Evolutionary conservation across 2,329 filamentous ascomycete species (phyloP), one percentile per base, ranked within the genome.

Genomic region (Orbilia blumenaviensis): DNA sequence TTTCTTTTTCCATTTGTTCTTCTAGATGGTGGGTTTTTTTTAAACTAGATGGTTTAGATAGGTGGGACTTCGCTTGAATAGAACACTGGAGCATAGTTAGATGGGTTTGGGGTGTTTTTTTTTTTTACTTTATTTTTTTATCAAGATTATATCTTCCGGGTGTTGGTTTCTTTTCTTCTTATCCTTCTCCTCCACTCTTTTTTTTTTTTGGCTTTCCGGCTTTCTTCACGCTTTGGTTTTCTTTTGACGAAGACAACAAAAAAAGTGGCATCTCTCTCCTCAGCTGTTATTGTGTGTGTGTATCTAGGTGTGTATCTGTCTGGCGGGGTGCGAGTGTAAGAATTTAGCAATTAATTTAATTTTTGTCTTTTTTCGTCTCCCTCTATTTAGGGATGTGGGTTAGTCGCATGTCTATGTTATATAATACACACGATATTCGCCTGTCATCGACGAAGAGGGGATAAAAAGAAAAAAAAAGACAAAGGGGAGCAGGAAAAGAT

Each of bases 51-150:
- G 50, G 46, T 36, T n/a, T 76, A 67, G 63, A 68, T 27, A 41
- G 54, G 56, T 54, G 63, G 62, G 63, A 63, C 27, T 41, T 64
- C 34, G 62, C 16, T 69, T 60, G 25, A n/a, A 67, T 63, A 66
- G 64, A 76, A 61, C 34, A 48, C 48, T 38, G 64, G 72, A 61
- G 64, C 64, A 76, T 58, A 69, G 72, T 46, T 76, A 76, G 72
- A 76, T 60, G 16, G 72, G 72, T 18, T 56, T 44, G 52, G 69
- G 54, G 44, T 73, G 60, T 73, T 66, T 50, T 48, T 56, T 64
- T 48, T 42, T 44, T 46, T 67, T 38, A 14, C 10, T 38, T 38
- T 14, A 38, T 38, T 14, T 25, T 46, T 46, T 23, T 23, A 23
- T 5, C 18, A n/a, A n/a, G n/a, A n/a, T n/a, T n/a, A n/a, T 23